A percentile compares a stretch with the other conserved stretches of the same genome.
Evolutionary conservation across 2,329 filamentous ascomycete genomes (phyloP).

Genomic region (Pleoardoris graminearum): DNA sequence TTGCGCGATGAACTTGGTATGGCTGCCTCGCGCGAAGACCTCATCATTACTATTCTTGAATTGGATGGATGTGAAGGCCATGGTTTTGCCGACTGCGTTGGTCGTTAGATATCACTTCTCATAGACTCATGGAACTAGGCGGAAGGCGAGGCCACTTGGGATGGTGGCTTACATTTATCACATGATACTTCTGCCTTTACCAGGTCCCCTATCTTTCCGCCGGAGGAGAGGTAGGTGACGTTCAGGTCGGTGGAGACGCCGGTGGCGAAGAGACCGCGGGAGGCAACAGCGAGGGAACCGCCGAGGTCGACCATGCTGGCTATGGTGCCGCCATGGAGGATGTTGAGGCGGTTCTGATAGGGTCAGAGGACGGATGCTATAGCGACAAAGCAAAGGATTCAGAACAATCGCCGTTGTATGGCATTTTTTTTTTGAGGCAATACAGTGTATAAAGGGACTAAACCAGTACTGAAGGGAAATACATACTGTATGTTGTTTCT

Average conservation of each 20-base stretch:
- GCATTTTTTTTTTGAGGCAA: no score
- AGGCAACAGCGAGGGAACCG: slow-evolving; percentile 68
- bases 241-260: slow-evolving; percentile 70
- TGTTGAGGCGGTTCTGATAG: slow-evolving; percentile 71
- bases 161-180: slow-evolving; percentile 61
- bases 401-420: no score
- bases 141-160: background rate
- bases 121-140: no score
- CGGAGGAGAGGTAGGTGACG: slow-evolving; percentile 66
- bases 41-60: slow-evolving; percentile 64
- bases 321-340: slow-evolving; percentile 77
- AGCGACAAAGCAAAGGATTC: no score
- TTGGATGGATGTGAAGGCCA: slow-evolving; percentile 65
- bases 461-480: background rate
- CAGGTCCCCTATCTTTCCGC: slow-evolving; percentile 64
- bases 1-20: slow-evolving; percentile 66
- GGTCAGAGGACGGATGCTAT: no score
- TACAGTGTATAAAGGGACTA: no score
- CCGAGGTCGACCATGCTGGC: slow-evolving; percentile 74
- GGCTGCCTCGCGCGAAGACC: slow-evolving; percentile 66
- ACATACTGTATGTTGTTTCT: slow-evolving; percentile 75
- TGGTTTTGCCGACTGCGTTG: slow-evolving; percentile 62
- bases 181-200: slow-evolving; percentile 64
- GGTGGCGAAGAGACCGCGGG: slow-evolving; percentile 65
- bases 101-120: background rate